These are phyloP conservation scores for Fraxinus albicans DNA, from an alignment of 305 asterid genomes.

Conservation along the genomic window DNA sequence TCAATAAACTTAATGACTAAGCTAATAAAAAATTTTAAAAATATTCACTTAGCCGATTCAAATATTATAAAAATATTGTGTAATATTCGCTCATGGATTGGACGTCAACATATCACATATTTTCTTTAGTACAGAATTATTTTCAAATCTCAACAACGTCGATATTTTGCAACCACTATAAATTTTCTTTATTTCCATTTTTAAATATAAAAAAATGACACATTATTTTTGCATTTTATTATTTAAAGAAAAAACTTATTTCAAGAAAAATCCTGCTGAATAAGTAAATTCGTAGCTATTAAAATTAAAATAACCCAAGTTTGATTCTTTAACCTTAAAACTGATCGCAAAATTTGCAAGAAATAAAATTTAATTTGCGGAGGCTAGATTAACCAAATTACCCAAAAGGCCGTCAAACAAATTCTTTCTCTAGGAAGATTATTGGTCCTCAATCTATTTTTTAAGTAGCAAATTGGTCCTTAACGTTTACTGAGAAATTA, in stretches of 20 bases:
- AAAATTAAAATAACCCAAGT: not conserved
- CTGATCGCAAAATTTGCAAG: not conserved
- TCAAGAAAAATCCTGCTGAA: not conserved
- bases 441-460: not conserved
- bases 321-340: not conserved
- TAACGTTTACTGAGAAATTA: not conserved
- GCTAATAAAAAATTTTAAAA: not conserved
- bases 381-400: not conserved
- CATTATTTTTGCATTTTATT: not conserved
- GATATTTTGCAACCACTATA: not conserved
- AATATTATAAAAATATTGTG: not conserved
- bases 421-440: not conserved
- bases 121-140: not conserved
- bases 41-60: not conserved
- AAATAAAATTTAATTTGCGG: not conserved
- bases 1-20: not conserved
- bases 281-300: not conserved
- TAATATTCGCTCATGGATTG: not conserved
- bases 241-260: not conserved
- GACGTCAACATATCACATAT: conserved; percentile 11
- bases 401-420: not conserved
- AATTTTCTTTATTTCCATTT: not conserved
- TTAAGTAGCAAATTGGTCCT: not conserved
- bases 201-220: not conserved
- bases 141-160: not conserved